These are phyloP conservation scores for Xylariaceae sp. DNA, from an alignment of 2,329 filamentous ascomycete species.

Conservation along the genomic window DNA sequence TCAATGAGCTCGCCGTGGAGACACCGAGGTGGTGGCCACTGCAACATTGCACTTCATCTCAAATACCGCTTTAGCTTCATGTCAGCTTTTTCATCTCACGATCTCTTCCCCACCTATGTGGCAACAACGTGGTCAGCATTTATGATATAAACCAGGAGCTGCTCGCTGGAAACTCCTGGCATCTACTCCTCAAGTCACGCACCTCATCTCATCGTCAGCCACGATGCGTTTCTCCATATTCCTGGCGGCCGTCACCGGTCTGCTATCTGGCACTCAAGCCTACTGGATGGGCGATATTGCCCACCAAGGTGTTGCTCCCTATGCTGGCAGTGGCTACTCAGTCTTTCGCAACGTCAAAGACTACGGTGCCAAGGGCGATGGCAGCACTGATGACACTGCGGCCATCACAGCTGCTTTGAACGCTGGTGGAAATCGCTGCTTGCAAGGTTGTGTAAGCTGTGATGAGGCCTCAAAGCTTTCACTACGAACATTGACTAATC, in stretches of 20 bases:
- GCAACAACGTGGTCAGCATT: too few relatives aligned
- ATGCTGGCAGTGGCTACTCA: slow-evolving; percentile 36
- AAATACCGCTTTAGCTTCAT: not conserved
- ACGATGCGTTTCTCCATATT: slow-evolving; percentile 31
- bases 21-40: not conserved
- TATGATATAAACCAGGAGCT: not conserved
- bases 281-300: slow-evolving; percentile 31
- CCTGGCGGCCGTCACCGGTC: slow-evolving; percentile 27
- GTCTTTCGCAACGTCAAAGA: slow-evolving; percentile 47
- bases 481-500: slow-evolving; percentile 1
- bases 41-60: not conserved
- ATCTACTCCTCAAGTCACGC: slow-evolving; percentile 4
- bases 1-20: not conserved
- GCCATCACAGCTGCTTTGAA: slow-evolving; percentile 44
- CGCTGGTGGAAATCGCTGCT: slow-evolving; percentile 37
- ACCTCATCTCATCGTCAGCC: slow-evolving; percentile 17
- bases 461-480: not conserved
- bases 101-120: not conserved
- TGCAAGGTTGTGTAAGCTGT: slow-evolving; percentile 38
- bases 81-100: not conserved
- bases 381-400: slow-evolving; percentile 42
- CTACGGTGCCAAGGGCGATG: slow-evolving; percentile 44
- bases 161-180: not conserved
- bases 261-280: slow-evolving; percentile 27
- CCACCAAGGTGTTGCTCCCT: slow-evolving; percentile 44